Evolutionary conservation across 495 filamentous ascomycete genomes (phyloP), one percentile per base, ranked within the genome.

Genomic region (Cetradonia linearis): DNA sequence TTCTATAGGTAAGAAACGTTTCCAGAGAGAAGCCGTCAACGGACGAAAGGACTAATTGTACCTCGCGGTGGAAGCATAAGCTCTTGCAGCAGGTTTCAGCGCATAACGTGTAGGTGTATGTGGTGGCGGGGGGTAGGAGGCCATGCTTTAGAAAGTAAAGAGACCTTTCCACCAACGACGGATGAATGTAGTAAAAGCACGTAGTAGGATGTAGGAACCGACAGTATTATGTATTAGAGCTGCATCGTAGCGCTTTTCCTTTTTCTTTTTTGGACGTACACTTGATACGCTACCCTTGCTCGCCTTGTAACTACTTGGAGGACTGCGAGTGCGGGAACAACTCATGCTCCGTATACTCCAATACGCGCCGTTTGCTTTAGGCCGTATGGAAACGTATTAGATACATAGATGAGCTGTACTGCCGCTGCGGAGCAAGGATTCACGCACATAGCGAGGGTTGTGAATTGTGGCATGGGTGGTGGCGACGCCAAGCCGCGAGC

Each of bases 51-150:
- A 5, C 30, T 10, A 46, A 16, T 23, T 28, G 2, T 42, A 57
- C 58, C 58, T 60, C 14, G 58, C 58, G 14, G 58, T 60, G 9
- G 58, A 60, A 60, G 47, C 58, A 34, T 40, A 60, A 16, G 58
- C 58, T 14, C 58, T 60, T 2, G 16, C 31, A 16, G 36, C 6
- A 53, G 58, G 47, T 40, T 60, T 60, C 36, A 60, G 8, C 2
- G 58, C 31, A 20, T 60, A 60, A 54, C n/a, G 50, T 1, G 14
- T 54, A 20, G 50, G 50, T 34, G 50, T 36, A 13, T 54, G 50
- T 31, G 50, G 50, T 34, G 50, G 50, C 16, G 50, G 33, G n/a
- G 30, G 42, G 7, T 46, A 46, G n/a, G 9, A 48, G 25, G 20
- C 50, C 50, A 54, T 54, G 31, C 18, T 36, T 34, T 20, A 23